phyloP scores from a whole-genome alignment of 352 stramenopile species.

The Phytophthora crassamura region DNA sequence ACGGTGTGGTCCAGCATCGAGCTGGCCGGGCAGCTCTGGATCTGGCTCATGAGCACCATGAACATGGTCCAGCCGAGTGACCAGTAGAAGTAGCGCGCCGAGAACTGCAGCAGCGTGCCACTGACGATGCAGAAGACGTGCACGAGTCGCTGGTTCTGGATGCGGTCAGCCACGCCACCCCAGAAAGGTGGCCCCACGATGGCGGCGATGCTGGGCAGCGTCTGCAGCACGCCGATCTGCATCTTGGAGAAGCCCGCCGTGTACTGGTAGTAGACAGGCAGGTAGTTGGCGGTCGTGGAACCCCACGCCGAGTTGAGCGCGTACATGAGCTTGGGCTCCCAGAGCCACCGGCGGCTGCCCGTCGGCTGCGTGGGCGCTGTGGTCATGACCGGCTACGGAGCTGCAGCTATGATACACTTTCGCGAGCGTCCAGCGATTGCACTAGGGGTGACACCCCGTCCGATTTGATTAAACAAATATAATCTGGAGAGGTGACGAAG shows the following conservation, averaged over 20 bases:
- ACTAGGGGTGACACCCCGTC: conserved; percentile 7
- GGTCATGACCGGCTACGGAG: background rate
- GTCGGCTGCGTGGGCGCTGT: background rate
- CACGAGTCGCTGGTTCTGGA: conserved; percentile 62
- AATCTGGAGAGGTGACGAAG: background rate
- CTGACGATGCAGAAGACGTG: conserved; percentile 67
- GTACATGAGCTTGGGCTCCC: conserved; percentile 79
- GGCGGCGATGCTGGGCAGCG: conserved; percentile 59
- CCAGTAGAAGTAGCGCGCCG: conserved; percentile 48
- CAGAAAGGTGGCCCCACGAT: conserved; percentile 72
- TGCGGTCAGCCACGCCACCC: conserved; percentile 65
- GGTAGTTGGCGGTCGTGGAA: conserved; percentile 71
- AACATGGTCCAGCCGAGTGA: conserved; percentile 49
- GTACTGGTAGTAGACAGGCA: conserved; percentile 76
- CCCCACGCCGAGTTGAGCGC: conserved; percentile 56
- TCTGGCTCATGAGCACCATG: conserved; percentile 59
- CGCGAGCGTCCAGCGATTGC: conserved; percentile 28
- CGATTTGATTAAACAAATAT: background rate
- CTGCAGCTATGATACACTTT: background rate
- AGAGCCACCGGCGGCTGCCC: conserved; percentile 24
- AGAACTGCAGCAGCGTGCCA: conserved; percentile 59
- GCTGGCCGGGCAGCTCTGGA: conserved; percentile 52
- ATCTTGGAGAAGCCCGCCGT: conserved; percentile 67
- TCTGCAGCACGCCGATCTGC: conserved; percentile 74
- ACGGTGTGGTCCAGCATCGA: conserved; percentile 75